phyloP scores from a whole-genome alignment of 768 basidiomycete species.

The Pleurotus tuber-regium region DNA sequence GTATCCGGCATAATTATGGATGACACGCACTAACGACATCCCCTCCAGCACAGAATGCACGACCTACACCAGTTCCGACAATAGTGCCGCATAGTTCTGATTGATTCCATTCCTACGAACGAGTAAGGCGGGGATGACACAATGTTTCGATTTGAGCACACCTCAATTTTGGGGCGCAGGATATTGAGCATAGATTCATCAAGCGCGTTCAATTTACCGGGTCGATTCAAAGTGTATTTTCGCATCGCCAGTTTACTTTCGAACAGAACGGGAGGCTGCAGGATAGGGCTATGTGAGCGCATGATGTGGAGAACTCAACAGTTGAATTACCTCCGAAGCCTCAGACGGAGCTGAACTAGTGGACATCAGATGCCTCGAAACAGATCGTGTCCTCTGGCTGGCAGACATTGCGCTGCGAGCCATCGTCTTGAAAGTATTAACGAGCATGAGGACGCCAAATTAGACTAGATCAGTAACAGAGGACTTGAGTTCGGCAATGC shows the following conservation, averaged over 20 bases:
- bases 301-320: constrained; percentile 10
- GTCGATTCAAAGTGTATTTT: constrained; percentile 78
- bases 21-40: constrained; percentile 78
- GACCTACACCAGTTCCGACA: constrained; percentile 65
- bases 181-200: constrained; percentile 73
- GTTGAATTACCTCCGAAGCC: constrained; percentile 31
- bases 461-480: no score
- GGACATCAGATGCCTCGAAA: constrained; percentile 49
- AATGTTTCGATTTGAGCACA: constrained; percentile 21
- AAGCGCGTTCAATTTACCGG: constrained; percentile 78
- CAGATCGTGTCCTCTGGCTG: constrained; percentile 40
- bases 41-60: constrained; percentile 92
- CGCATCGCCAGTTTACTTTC: constrained; percentile 63
- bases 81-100: constrained; percentile 72
- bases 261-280: constrained; percentile 58
- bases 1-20: neutral
- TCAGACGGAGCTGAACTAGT: constrained; percentile 26
- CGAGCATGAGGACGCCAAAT: no score
- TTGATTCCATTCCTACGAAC: constrained; percentile 67
- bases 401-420: constrained; percentile 34
- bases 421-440: constrained; percentile 34
- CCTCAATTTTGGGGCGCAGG: constrained; percentile 75
- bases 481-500: no score
- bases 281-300: constrained; percentile 15
- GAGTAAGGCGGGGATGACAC: constrained; percentile 14